Percentiles rank a stretch among this genome's conserved stretches.
Evolutionary conservation across 2,329 filamentous ascomycete genomes (phyloP).

Genomic region (Teratosphaeria gauchensis): DNA sequence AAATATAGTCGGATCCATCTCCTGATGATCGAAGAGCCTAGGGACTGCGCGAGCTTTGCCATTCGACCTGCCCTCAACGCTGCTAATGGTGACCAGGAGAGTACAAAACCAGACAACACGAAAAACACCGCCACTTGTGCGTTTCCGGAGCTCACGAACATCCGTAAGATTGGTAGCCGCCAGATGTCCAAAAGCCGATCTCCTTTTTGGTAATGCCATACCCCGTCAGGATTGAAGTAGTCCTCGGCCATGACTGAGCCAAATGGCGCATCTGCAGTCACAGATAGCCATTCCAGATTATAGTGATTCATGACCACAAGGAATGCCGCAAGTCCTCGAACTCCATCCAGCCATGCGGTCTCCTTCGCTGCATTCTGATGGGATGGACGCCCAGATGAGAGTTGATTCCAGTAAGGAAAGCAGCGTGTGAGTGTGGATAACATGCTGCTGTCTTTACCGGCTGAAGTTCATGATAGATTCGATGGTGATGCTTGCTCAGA

Average conservation of each 20-base stretch:
- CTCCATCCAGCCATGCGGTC: slow-evolving; percentile 10
- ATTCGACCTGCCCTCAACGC: background rate
- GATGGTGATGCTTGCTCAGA: background rate
- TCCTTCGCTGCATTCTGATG: background rate
- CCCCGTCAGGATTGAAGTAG: background rate
- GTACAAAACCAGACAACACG: background rate
- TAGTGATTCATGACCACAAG: slow-evolving; percentile 5
- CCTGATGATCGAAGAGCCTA: background rate
- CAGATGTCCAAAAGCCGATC: slow-evolving; percentile 6
- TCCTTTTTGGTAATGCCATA: slow-evolving; percentile 1
- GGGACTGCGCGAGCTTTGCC: background rate
- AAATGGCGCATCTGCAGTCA: background rate
- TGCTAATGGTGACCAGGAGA: background rate
- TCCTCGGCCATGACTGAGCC: background rate
- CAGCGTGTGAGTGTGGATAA: background rate
- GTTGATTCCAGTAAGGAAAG: background rate
- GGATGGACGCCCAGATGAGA: background rate
- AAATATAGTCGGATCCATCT: background rate
- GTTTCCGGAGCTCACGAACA: slow-evolving; percentile 1
- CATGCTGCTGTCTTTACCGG: background rate
- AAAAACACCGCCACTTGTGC: background rate
- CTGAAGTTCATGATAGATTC: background rate
- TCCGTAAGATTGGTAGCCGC: slow-evolving; percentile 10
- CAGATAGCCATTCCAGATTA: slow-evolving; percentile 3
- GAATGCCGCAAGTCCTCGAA: slow-evolving; percentile 11